A percentile compares a stretch with the other conserved stretches of the same genome.
Evolutionary conservation across 768 basidiomycete genomes (phyloP).

Genomic region (Hericium erinaceus): DNA sequence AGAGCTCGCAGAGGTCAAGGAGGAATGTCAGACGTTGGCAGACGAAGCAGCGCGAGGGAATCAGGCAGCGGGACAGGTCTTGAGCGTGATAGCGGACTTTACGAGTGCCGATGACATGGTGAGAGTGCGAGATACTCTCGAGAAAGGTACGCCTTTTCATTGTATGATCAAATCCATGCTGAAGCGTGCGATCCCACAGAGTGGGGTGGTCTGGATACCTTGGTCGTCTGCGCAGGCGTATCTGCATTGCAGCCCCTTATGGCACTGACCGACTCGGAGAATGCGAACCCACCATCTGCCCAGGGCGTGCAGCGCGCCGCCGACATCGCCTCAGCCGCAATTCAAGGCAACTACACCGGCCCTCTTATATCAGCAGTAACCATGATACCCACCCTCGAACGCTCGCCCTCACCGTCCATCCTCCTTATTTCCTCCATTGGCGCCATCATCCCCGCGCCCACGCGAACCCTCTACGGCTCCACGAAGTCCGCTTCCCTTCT

Average conservation of each 20-base stretch:
- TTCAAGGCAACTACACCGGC: slow-evolving; percentile 58
- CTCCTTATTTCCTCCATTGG: slow-evolving; percentile 75
- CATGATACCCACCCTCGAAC: slow-evolving; percentile 66
- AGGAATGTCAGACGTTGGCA: slow-evolving; percentile 40
- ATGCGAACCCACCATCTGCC: slow-evolving; percentile 29
- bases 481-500: slow-evolving; percentile 74
- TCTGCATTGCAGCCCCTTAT: slow-evolving; percentile 73
- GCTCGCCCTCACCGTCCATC: slow-evolving; percentile 62
- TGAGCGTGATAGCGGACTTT: slow-evolving; percentile 56
- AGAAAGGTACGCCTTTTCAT: slow-evolving; percentile 39
- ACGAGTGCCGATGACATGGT: slow-evolving; percentile 60
- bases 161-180: not conserved
- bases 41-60: not conserved
- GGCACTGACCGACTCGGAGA: slow-evolving; percentile 51
- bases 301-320: slow-evolving; percentile 54
- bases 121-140: slow-evolving; percentile 40
- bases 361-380: slow-evolving; percentile 62
- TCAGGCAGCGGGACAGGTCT: slow-evolving; percentile 22
- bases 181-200: slow-evolving; percentile 29
- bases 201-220: slow-evolving; percentile 77
- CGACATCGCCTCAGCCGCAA: slow-evolving; percentile 46
- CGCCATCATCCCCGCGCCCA: slow-evolving; percentile 76
- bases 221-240: slow-evolving; percentile 77
- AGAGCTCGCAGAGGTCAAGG: slow-evolving; percentile 46
- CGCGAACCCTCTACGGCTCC: slow-evolving; percentile 73